Percentiles rank a stretch among this genome's conserved stretches.
Conservation (phyloP, 106 monocot genomes). For the Ottelia alismoides region DNA sequence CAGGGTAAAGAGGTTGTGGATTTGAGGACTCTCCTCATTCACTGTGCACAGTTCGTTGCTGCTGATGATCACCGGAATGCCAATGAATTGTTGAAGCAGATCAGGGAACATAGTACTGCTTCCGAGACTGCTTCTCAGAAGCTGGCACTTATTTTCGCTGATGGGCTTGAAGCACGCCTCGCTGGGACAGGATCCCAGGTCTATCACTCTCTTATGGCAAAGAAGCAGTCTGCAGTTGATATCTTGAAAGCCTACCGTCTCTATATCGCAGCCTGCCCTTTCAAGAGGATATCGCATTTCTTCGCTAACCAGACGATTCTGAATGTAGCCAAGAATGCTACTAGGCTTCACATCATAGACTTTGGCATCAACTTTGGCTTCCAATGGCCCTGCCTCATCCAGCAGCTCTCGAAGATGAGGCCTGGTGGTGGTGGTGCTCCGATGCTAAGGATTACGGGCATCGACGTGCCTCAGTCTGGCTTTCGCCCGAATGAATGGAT, state of each 20-base stretch:
- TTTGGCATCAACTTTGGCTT: constrained; percentile 74
- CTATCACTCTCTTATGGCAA: constrained; percentile 35
- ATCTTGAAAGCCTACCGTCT: constrained; percentile 59
- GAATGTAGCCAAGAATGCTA: constrained; percentile 31
- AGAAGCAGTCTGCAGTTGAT: constrained; percentile 29
- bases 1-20: constrained; percentile 51
- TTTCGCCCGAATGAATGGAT: constrained; percentile 56
- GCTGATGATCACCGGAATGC: constrained; percentile 49
- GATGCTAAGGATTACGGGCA: constrained; percentile 61
- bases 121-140: constrained; percentile 50
- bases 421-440: constrained; percentile 35
- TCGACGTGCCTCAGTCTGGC: constrained; percentile 66
- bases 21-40: constrained; percentile 48
- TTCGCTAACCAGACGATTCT: constrained; percentile 45
- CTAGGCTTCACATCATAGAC: constrained; percentile 57
- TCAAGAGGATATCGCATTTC: constrained; percentile 49
- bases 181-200: constrained; percentile 66
- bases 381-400: constrained; percentile 75
- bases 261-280: constrained; percentile 55
- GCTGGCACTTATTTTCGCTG: constrained; percentile 50
- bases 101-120: constrained; percentile 53
- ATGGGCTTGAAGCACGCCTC: constrained; percentile 71
- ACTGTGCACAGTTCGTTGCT: constrained; percentile 72
- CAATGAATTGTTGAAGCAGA: constrained; percentile 44
- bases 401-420: constrained; percentile 23